Evolutionary conservation across 106 monocot species (phyloP).

Genomic region (Dendrobium nobile): DNA sequence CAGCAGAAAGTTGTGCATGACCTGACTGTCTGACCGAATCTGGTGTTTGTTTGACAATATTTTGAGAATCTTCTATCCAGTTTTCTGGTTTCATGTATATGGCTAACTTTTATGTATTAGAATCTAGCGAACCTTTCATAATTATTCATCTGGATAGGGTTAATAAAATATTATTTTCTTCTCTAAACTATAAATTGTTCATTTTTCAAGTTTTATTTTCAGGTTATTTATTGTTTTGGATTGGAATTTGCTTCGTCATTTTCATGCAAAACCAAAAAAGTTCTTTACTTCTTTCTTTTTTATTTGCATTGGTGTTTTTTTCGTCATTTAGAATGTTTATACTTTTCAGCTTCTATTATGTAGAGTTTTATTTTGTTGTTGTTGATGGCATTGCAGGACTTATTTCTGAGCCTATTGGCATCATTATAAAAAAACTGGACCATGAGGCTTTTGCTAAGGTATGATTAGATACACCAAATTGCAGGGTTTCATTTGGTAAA

Average conservation of each 20-base stretch:
- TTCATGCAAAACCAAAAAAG: not conserved
- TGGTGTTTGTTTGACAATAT: not conserved
- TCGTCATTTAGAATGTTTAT: not conserved
- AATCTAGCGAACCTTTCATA: no score
- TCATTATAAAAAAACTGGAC: slow-evolving; percentile 30
- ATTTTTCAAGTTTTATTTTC: not conserved
- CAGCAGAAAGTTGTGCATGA: not conserved
- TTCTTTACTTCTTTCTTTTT: not conserved
- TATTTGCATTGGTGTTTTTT: not conserved
- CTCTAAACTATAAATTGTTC: not conserved
- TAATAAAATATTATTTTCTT: no score
- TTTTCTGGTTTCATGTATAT: no score
- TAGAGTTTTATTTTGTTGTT: not conserved
- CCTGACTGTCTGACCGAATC: not conserved
- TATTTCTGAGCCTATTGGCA: slow-evolving; percentile 39
- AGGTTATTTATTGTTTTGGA: not conserved
- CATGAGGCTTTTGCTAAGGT: slow-evolving; percentile 50
- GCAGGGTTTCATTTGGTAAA: not conserved
- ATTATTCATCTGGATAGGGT: no score
- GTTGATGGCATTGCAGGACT: slow-evolving; percentile 34
- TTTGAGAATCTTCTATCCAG: not conserved
- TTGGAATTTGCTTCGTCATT: not conserved
- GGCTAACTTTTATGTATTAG: no score
- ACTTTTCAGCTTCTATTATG: not conserved
- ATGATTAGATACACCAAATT: not conserved